A percentile compares a stretch with the other conserved stretches of the same genome.
Evolutionary conservation across 2,329 filamentous ascomycete species (phyloP).

Genomic region (Talaromyces sp.): DNA sequence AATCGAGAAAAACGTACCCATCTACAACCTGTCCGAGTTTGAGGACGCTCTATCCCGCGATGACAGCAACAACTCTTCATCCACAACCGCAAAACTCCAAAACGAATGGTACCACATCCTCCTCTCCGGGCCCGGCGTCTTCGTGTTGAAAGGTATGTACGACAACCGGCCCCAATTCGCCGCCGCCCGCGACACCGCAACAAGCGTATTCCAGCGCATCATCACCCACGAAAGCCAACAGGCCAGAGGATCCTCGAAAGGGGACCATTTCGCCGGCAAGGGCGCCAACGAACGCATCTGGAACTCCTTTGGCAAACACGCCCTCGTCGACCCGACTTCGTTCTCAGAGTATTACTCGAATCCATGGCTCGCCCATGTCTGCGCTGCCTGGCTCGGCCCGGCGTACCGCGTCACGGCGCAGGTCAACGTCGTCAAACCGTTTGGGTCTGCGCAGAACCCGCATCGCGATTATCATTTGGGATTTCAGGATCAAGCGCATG

Average conservation of each 20-base stretch:
- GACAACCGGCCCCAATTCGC: conserved; percentile 23
- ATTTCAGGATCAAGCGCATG: conserved; percentile 49
- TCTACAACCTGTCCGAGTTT: conserved; percentile 44
- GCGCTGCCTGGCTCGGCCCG: conserved; percentile 54
- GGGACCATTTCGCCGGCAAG: conserved; percentile 56
- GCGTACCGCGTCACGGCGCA: conserved; percentile 57
- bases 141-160: conserved; percentile 52
- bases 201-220: conserved; percentile 43
- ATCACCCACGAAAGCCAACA: conserved; percentile 38
- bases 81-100: conserved; percentile 41
- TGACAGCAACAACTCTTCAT: conserved; percentile 20
- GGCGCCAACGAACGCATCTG: conserved; percentile 58
- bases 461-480: conserved; percentile 62
- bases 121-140: conserved; percentile 52
- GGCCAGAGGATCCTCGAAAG: conserved; percentile 28
- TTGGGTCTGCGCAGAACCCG: conserved; percentile 50
- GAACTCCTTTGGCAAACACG: conserved; percentile 62
- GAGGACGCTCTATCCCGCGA: conserved; percentile 17
- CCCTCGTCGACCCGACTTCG: conserved; percentile 43
- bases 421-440: conserved; percentile 57
- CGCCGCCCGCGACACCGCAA: conserved; percentile 41
- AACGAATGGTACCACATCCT: conserved; percentile 58
- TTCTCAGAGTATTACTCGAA: conserved; percentile 55
- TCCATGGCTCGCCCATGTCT: conserved; percentile 50
- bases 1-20: conserved; percentile 48